phyloP scores from a whole-genome alignment of 805 yeast species.

The Yarrowia osloensis region DNA sequence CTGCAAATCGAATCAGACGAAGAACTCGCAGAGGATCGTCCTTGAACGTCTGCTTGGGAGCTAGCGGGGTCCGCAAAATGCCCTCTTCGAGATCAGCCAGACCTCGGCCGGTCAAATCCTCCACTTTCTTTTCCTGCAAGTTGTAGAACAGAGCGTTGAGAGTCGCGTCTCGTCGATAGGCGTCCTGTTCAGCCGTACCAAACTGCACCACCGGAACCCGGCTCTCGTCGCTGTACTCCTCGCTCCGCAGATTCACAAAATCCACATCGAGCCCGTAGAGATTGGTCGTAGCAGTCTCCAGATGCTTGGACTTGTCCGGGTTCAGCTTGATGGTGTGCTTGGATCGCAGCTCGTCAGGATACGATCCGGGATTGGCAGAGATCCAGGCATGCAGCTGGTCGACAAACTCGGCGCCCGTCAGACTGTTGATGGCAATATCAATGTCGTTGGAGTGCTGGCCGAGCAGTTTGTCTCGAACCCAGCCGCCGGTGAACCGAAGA shows the following conservation, averaged over 20 bases:
- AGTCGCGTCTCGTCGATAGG: slow-evolving; percentile 92
- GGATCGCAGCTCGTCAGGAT: slow-evolving; percentile 38
- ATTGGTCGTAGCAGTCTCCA: slow-evolving; percentile 94
- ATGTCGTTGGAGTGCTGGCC: slow-evolving; percentile 81
- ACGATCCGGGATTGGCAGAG: slow-evolving; percentile 40
- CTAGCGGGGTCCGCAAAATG: slow-evolving; percentile 81
- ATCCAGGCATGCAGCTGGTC: slow-evolving; percentile 56
- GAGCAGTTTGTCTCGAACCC: slow-evolving; percentile 94
- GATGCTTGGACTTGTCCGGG: slow-evolving; percentile 93
- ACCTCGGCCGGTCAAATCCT: slow-evolving; percentile 82
- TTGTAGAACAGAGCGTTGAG: slow-evolving; percentile 90
- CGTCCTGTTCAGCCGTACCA: slow-evolving; percentile 93
- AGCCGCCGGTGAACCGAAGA: slow-evolving; percentile 90
- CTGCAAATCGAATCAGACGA: slow-evolving; percentile 82
- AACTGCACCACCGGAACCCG: slow-evolving; percentile 80
- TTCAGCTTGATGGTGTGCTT: slow-evolving; percentile 85
- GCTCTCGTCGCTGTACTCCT: slow-evolving; percentile 77
- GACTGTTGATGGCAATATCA: slow-evolving; percentile 83
- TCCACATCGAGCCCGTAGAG: slow-evolving; percentile 84
- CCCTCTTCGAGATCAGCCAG: slow-evolving; percentile 69
- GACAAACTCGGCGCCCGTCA: slow-evolving; percentile 88
- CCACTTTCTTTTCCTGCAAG: slow-evolving; percentile 64
- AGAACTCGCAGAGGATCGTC: slow-evolving; percentile 94
- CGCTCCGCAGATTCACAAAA: slow-evolving; percentile 88
- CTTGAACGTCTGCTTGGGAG: slow-evolving; percentile 77